Conservation (phyloP, 306 rosid genomes). For the Cucumis hystrix region DNA sequence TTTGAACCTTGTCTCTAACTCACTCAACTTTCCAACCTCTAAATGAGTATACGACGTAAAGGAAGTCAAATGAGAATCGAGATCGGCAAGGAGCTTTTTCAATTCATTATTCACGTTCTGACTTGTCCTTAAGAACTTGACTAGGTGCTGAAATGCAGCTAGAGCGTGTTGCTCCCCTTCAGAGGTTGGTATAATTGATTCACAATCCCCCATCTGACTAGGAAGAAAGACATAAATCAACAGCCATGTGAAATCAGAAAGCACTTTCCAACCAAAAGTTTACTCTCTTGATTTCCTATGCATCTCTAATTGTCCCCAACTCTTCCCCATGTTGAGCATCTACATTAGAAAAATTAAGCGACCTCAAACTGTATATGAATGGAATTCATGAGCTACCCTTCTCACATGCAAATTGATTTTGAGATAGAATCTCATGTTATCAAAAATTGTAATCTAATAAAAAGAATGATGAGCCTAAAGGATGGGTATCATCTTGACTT, state of each 20-base stretch:
- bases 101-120: constrained; percentile 25
- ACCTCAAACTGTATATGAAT: no score
- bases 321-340: background rate
- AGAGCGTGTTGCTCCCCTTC: constrained; percentile 42
- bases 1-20: constrained; percentile 26
- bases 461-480: no score
- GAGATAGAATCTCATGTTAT: no score
- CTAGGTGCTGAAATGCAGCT: constrained; percentile 48
- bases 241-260: background rate
- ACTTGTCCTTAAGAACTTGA: constrained; percentile 35
- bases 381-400: no score
- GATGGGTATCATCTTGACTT: no score
- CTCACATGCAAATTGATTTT: no score
- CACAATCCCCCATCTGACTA: constrained; percentile 30
- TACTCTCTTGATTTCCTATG: background rate
- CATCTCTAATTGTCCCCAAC: background rate
- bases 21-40: constrained; percentile 6
- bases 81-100: constrained; percentile 38
- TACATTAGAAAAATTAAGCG: no score
- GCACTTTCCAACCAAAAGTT: background rate
- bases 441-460: no score
- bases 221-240: background rate
- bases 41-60: constrained; percentile 21
- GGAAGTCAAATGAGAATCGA: constrained; percentile 41
- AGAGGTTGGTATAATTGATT: constrained; percentile 12